These are phyloP conservation scores for Cercospora brassicicola DNA, from an alignment of 2,329 filamentous ascomycete species.

Conservation along the genomic window DNA sequence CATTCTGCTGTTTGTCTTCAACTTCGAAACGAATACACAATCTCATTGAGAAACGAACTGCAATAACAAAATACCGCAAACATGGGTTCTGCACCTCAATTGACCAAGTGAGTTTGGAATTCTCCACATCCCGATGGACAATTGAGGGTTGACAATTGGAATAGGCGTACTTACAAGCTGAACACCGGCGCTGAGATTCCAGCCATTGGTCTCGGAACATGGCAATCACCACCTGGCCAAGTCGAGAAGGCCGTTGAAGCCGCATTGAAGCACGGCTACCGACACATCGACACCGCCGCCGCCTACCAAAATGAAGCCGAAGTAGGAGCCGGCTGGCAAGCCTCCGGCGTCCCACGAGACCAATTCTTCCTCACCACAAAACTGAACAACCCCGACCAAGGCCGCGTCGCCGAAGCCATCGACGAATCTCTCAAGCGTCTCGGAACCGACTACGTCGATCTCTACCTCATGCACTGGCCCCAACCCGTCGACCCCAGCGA, in stretches of 20 bases:
- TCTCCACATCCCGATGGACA: background rate
- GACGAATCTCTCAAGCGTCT: slow-evolving; percentile 61
- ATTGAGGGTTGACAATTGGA: background rate
- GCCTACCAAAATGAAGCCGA: slow-evolving; percentile 78
- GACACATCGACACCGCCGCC: slow-evolving; percentile 67
- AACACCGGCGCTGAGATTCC: slow-evolving; percentile 76
- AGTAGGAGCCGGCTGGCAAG: slow-evolving; percentile 69
- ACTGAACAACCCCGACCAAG: slow-evolving; percentile 77
- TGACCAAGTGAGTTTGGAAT: slow-evolving; percentile 31
- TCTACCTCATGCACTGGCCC: slow-evolving; percentile 74
- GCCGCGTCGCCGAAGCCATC: slow-evolving; percentile 64
- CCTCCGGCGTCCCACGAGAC: slow-evolving; percentile 63
- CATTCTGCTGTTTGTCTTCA: background rate
- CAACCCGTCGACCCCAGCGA: slow-evolving; percentile 63
- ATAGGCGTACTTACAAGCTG: slow-evolving; percentile 40
- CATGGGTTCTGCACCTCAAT: slow-evolving; percentile 44
- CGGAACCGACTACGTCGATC: slow-evolving; percentile 65
- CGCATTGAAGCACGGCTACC: slow-evolving; percentile 60
- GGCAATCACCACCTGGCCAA: slow-evolving; percentile 70
- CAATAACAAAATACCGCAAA: slow-evolving; percentile 5
- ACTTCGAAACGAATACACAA: background rate
- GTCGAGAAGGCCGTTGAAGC: slow-evolving; percentile 69
- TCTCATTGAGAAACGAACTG: background rate
- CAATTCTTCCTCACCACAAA: slow-evolving; percentile 78
- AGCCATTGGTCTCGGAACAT: slow-evolving; percentile 73